Evolutionary conservation across 2,329 filamentous ascomycete genomes (phyloP).

Genomic region (Penicillium sp.): DNA sequence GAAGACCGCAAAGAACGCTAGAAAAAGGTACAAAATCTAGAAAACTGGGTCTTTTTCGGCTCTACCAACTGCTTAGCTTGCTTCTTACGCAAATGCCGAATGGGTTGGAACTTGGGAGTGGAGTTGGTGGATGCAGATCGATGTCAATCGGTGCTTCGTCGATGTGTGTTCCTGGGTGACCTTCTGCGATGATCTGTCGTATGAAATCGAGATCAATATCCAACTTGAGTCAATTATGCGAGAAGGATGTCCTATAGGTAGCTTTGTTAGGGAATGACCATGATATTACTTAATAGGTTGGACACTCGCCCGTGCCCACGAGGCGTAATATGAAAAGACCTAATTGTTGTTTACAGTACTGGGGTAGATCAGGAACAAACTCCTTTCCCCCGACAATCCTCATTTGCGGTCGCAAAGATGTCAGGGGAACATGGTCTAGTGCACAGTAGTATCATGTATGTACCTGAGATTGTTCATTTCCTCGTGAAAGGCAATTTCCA

Average conservation of each 20-base stretch:
- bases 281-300: too few relatives aligned
- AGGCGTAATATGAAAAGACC: not conserved
- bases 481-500: not conserved
- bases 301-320: not conserved
- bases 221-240: not conserved
- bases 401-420: not conserved
- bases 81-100: not conserved
- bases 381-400: constrained; percentile 4
- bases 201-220: not conserved
- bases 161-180: not conserved
- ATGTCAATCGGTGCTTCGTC: not conserved
- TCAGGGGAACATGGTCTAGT: too few relatives aligned
- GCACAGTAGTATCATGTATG: not conserved
- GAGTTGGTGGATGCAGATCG: not conserved
- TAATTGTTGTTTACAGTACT: not conserved
- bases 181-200: not conserved
- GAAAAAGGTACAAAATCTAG: not conserved
- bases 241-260: too few relatives aligned
- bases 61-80: not conserved
- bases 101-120: not conserved
- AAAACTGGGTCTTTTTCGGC: not conserved
- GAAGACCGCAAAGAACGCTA: not conserved
- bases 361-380: not conserved
- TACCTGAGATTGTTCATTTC: too few relatives aligned
- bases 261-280: not conserved